Base-by-base conservation (phyloP, 768 basidiomycete species). In the Pulveroboletus ravenelii region DNA sequence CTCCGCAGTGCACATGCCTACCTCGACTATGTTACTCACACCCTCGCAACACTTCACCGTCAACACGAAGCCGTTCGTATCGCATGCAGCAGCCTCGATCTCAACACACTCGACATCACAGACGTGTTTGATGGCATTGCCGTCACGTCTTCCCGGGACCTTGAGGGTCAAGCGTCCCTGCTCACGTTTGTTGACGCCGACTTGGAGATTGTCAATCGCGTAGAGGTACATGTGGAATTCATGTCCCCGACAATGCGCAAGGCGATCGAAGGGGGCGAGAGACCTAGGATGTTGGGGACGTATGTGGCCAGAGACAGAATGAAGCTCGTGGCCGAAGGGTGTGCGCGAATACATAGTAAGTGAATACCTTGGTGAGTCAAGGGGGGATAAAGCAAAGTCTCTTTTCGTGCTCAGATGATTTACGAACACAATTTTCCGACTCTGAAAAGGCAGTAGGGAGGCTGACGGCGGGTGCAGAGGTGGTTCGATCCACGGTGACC, bases 301-400 rank as follows among this genome's bases (percentile, higher is more conserved):
- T 93, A 91, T 65, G 88, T 93, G 23, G 85, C 85, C 14, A 77
- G 74, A 56, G 78, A 73, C 44, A 89, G 84, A 70, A 93, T 93
- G 89, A 78, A 74, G 58, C 79, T 87, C 62, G 89, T 93, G 1
- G 86, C 81, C 3, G 85, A 85, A 14, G 80, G 78, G 4, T 90
- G 88, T 69, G 62, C 71, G 14, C 75, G 77, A 42, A 82, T 84
- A 23, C 85, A 91, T 72, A 79, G 88, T 87, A 51, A 36, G 78
- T 71, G 20, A 44, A 30, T 15, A 4, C 3, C 13, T 31, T 2
- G 10, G 3, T 17, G 30, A 41, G 18, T 7, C 17, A 39, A 3
- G n/a, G 20, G 13, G 7, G 25, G 37, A 14, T 32, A 3, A 5
- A 0, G 8, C 3, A 8, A 12, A n/a, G 6, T 13, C 25, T 45